Evolutionary conservation across 805 yeast genomes (phyloP).

Genomic region (Tetrapisispora pingtungensis): DNA sequence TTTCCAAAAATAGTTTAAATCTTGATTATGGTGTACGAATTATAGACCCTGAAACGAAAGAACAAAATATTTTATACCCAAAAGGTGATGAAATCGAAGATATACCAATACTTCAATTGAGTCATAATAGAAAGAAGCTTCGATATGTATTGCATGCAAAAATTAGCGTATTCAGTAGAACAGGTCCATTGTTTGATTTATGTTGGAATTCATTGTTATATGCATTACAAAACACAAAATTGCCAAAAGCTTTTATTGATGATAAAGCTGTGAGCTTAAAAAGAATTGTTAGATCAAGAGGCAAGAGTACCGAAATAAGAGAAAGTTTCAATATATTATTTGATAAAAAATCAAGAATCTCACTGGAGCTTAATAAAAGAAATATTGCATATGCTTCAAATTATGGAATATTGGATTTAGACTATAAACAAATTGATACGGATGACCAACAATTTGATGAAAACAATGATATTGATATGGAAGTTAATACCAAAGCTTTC

Average conservation of each 20-base stretch:
- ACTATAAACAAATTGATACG: constrained; percentile 15
- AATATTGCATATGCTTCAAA: constrained; percentile 38
- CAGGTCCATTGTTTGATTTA: constrained; percentile 73
- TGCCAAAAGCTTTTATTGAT: constrained; percentile 63
- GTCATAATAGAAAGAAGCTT: constrained; percentile 34
- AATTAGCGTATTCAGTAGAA: constrained; percentile 64
- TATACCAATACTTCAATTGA: background rate
- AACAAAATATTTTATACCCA: constrained; percentile 35
- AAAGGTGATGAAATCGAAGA: constrained; percentile 29
- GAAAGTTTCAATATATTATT: constrained; percentile 45
- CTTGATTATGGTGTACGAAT: constrained; percentile 35
- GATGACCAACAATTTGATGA: constrained; percentile 23
- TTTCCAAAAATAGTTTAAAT: constrained; percentile 41
- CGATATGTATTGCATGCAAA: constrained; percentile 58
- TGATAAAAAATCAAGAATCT: constrained; percentile 35
- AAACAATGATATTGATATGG: constrained; percentile 15
- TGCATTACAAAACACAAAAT: constrained; percentile 47
- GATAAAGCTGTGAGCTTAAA: constrained; percentile 46
- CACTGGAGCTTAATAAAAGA: constrained; percentile 32
- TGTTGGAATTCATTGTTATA: constrained; percentile 58
- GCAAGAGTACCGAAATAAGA: constrained; percentile 36
- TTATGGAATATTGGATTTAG: constrained; percentile 48
- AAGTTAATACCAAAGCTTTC: constrained; percentile 31
- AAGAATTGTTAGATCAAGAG: constrained; percentile 42
- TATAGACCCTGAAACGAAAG: constrained; percentile 40